Evolutionary conservation across 768 basidiomycete genomes (phyloP).

Genomic region (Podaxis sp.): DNA sequence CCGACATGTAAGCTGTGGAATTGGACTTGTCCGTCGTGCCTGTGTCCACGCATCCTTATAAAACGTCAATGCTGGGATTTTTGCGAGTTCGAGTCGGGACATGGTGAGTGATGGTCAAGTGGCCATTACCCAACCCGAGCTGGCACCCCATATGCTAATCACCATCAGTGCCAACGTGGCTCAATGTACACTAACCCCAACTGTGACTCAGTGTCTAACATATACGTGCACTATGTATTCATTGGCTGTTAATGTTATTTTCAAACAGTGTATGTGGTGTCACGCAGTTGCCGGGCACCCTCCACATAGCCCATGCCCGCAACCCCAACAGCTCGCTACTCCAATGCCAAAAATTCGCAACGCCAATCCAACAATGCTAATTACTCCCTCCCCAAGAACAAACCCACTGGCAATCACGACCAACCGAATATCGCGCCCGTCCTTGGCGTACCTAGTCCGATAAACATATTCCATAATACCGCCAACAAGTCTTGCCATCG

Average conservation of each 20-base stretch:
- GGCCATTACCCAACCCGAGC: too few species aligned
- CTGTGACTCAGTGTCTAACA: neutral
- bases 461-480: constrained; percentile 79
- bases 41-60: constrained; percentile 66
- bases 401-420: constrained; percentile 94
- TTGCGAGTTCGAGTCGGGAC: constrained; percentile 70
- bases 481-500: constrained; percentile 86
- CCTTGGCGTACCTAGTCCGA: constrained; percentile 48
- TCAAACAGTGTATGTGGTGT: constrained; percentile 10
- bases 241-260: neutral
- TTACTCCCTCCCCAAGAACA: constrained; percentile 91
- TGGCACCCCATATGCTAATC: neutral
- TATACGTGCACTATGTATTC: too few species aligned
- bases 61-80: constrained; percentile 76
- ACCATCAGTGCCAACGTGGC: constrained; percentile 9
- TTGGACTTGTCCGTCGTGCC: constrained; percentile 61
- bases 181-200: constrained; percentile 1
- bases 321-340: constrained; percentile 84
- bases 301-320: constrained; percentile 70
- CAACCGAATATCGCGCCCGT: constrained; percentile 62
- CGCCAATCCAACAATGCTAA: constrained; percentile 76
- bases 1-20: constrained; percentile 78
- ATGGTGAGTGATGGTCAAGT: constrained; percentile 31
- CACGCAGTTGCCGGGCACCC: constrained; percentile 48
- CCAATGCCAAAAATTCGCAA: constrained; percentile 75